phyloP scores from a whole-genome alignment of 495 filamentous ascomycete species.

The Apodospora peruviana region DNA sequence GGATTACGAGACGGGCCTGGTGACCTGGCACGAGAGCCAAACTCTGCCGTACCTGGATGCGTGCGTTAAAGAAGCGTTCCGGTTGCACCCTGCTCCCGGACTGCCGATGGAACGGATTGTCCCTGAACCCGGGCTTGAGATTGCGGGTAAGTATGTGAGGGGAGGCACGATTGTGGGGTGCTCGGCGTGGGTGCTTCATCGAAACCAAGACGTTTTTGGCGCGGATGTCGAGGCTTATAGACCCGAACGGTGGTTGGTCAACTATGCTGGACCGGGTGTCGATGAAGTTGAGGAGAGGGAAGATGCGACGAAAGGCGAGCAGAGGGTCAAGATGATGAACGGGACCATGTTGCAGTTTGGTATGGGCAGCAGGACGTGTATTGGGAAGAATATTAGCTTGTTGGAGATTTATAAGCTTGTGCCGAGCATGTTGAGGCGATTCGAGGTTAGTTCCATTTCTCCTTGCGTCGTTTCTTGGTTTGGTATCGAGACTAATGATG shows the following conservation, averaged over 20 bases:
- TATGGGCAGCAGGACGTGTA: slow-evolving; percentile 56
- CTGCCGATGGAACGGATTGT: slow-evolving; percentile 61
- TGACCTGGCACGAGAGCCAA: slow-evolving; percentile 56
- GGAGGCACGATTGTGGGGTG: slow-evolving; percentile 61
- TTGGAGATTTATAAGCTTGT: slow-evolving; percentile 78
- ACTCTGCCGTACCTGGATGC: slow-evolving; percentile 59
- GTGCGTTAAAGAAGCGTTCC: slow-evolving; percentile 63
- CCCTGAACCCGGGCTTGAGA: slow-evolving; percentile 48
- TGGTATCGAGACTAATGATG: background rate
- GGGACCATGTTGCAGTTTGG: slow-evolving; percentile 58
- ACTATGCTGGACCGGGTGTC: too few species aligned
- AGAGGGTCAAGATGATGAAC: slow-evolving; percentile 49
- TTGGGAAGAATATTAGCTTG: slow-evolving; percentile 67
- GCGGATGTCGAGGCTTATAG: slow-evolving; percentile 49
- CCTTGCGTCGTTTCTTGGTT: background rate
- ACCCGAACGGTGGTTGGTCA: slow-evolving; percentile 57
- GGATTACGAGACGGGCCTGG: slow-evolving; percentile 47
- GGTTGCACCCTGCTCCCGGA: slow-evolving; percentile 58
- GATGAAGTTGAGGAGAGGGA: slow-evolving; percentile 21
- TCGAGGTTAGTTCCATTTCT: slow-evolving; percentile 44
- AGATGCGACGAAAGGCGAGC: slow-evolving; percentile 29
- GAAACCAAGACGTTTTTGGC: slow-evolving; percentile 53
- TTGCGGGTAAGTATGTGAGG: slow-evolving; percentile 49
- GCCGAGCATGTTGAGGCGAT: slow-evolving; percentile 63
- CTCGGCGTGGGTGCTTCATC: slow-evolving; percentile 58